phyloP scores from a whole-genome alignment of 331 rosid genomes.

The Rhamnella rubrinervis region DNA sequence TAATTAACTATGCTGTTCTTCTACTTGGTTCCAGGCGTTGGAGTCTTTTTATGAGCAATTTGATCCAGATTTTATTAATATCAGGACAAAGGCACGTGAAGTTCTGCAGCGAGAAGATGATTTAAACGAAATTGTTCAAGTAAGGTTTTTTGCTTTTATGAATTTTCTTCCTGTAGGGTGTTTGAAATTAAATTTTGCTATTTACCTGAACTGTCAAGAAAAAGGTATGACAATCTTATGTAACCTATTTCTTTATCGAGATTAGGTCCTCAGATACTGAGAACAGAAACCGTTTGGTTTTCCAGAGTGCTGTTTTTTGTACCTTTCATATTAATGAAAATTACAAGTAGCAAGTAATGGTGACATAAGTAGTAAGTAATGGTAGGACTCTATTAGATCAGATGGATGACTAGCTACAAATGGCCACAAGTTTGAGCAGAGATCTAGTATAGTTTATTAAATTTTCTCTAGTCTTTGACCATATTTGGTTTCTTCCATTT shows the following conservation, averaged over 20 bases:
- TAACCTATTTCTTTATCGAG: no score
- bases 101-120: constrained; percentile 98
- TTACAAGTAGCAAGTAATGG: background rate
- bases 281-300: background rate
- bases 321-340: background rate
- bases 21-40: constrained; percentile 62
- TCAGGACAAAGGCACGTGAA: constrained; percentile 98
- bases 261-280: background rate
- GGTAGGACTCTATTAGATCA: background rate
- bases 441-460: no score
- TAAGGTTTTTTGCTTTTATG: constrained; percentile 21
- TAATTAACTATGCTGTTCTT: constrained; percentile 6
- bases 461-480: no score
- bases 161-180: no score
- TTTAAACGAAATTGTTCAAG: constrained; percentile 97
- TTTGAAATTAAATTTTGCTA: no score
- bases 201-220: no score
- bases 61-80: constrained; percentile 93
- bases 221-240: no score
- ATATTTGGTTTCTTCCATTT: background rate
- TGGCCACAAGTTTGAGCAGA: no score
- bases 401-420: background rate
- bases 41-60: constrained; percentile 92
- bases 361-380: background rate
- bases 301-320: background rate